Base-by-base conservation (phyloP, 768 basidiomycete genomes). In the Pleurotus cornucopiae region DNA sequence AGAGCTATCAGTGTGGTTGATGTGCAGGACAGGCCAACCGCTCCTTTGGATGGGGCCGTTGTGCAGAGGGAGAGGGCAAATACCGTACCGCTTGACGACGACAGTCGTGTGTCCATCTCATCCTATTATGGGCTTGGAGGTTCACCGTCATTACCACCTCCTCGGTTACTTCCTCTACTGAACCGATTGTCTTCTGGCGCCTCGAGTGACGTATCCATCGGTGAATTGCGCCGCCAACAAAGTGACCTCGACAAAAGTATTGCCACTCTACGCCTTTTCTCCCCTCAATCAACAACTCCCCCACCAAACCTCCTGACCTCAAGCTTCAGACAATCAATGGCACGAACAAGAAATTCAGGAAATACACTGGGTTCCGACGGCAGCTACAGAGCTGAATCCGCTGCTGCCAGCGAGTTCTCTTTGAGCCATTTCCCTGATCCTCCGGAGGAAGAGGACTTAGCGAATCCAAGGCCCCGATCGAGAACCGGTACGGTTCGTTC, bases 381-480 rank as follows among this genome's bases (percentile, higher is more conserved):
- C 25, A 66, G 61, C 46, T 47, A 56, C 44, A 68, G 66, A 49
- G 63, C 66, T 0, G 70, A 71, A 54, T 74, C 75, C 6, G 60
- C 64, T 12, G 67, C 68, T 38, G 66, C 67, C 14, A 75, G 74
- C 60, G 85, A 86, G n/a, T 81, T 89, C 58, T 88, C 89, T 2
- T 69, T 91, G 51, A 88, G 86, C 60, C 73, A 76, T 44, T 90
- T 90, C 69, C 88, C 88, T 3, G 69, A 76, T 37, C 89, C 87
- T 34, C 87, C 89, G 13, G 61, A 54, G 12, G 55, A 46, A 9
- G 16, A 20, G 26, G 26, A 26, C 43, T 61, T 60, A 67, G 58
- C 57, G 46, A 64, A 61, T 38, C 55, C 26, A 25, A 23, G 34
- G 45, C 52, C 61, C n/a, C n/a, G 44, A 37, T 53, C 51, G 37